These are phyloP conservation scores for Aphanoascus verrucosus DNA, from an alignment of 2,329 filamentous ascomycete species.

Conservation along the genomic window DNA sequence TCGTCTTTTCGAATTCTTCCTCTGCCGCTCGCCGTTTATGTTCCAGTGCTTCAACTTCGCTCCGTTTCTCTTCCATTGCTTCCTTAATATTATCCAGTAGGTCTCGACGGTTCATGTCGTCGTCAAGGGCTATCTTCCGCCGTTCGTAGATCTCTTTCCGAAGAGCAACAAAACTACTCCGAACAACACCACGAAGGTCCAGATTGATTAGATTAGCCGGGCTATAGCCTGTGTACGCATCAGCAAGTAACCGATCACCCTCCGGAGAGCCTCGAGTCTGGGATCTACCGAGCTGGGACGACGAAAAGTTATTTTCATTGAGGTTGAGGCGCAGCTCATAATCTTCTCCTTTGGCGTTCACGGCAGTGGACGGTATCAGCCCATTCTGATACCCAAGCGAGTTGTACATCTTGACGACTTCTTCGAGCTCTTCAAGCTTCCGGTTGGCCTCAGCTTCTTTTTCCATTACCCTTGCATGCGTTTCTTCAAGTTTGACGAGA, in stretches of 20 bases:
- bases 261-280: slow-evolving; percentile 41
- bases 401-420: slow-evolving; percentile 83
- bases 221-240: slow-evolving; percentile 76
- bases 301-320: slow-evolving; percentile 67
- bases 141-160: slow-evolving; percentile 90
- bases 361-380: slow-evolving; percentile 72
- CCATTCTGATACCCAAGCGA: slow-evolving; percentile 87
- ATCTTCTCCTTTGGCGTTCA: slow-evolving; percentile 72
- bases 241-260: slow-evolving; percentile 68
- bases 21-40: slow-evolving; percentile 80
- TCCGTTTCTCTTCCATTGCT: slow-evolving; percentile 88
- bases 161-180: slow-evolving; percentile 63
- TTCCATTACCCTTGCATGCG: slow-evolving; percentile 69
- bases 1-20: slow-evolving; percentile 87
- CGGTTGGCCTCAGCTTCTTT: slow-evolving; percentile 78
- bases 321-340: slow-evolving; percentile 80
- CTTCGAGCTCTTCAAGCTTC: slow-evolving; percentile 86
- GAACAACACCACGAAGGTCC: slow-evolving; percentile 73
- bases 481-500: slow-evolving; percentile 65
- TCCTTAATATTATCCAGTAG: slow-evolving; percentile 90
- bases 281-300: slow-evolving; percentile 45
- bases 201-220: slow-evolving; percentile 79
- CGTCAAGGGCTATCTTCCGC: slow-evolving; percentile 68
- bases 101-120: slow-evolving; percentile 90
- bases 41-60: slow-evolving; percentile 82